These are phyloP conservation scores for Suillus weaverae DNA, from an alignment of 768 basidiomycete species.

Conservation along the genomic window DNA sequence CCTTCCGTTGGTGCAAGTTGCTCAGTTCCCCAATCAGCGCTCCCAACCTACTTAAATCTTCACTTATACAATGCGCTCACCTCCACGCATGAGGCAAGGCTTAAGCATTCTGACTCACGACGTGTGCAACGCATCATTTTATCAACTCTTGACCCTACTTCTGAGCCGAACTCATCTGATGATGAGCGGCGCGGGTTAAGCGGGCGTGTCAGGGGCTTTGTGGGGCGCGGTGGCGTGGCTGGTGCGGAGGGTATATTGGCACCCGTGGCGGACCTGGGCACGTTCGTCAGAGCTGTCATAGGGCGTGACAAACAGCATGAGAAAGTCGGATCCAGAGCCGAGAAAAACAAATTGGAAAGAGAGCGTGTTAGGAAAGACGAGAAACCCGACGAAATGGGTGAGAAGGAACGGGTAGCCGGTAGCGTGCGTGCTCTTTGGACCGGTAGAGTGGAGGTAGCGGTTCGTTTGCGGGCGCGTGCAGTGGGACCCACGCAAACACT, in stretches of 20 bases:
- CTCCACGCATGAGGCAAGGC: constrained; percentile 29
- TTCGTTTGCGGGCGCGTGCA: constrained; percentile 29
- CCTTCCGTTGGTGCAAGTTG: constrained; percentile 36
- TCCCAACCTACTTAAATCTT: constrained; percentile 25
- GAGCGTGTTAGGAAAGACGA: constrained; percentile 38
- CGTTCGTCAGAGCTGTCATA: constrained; percentile 48
- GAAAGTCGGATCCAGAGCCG: constrained; percentile 22
- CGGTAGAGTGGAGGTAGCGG: constrained; percentile 29
- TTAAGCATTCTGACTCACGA: constrained; percentile 48
- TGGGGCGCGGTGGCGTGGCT: constrained; percentile 35
- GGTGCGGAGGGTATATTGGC: constrained; percentile 45
- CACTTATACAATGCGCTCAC: constrained; percentile 22
- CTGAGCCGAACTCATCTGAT: constrained; percentile 32
- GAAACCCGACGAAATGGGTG: constrained; percentile 25
- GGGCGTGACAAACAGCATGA: constrained; percentile 36
- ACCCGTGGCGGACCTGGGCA: constrained; percentile 51
- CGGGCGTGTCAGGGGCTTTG: constrained; percentile 39
- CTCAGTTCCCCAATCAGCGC: background rate
- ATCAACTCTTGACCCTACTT: constrained; percentile 50
- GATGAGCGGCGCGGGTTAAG: constrained; percentile 33
- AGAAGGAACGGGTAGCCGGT: constrained; percentile 35
- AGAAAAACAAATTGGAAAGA: constrained; percentile 6
- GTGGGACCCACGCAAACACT: constrained; percentile 27
- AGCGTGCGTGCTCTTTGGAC: constrained; percentile 37
- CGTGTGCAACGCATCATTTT: constrained; percentile 64